Percentiles rank a stretch among this genome's conserved stretches.
Conservation (phyloP, 1,139 yeast species). For the Protomyces pachydermus region DNA sequence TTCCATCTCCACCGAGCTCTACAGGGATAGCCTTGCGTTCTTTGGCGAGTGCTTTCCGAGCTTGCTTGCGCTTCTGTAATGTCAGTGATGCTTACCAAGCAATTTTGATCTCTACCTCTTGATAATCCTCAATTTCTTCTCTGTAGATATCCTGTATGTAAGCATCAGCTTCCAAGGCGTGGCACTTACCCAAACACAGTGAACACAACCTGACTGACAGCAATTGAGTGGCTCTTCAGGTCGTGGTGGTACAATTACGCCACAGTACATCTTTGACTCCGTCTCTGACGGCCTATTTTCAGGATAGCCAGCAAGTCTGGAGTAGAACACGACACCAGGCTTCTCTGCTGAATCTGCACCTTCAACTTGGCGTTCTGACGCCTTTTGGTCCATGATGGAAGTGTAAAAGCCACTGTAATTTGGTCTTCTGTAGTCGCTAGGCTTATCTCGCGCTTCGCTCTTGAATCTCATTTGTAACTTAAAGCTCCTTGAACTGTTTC, state of each 20-base stretch:
- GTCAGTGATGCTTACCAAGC: neutral
- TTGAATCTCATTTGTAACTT: neutral
- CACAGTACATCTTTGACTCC: conserved; percentile 12
- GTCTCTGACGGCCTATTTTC: conserved; percentile 14
- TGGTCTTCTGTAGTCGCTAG: conserved; percentile 11
- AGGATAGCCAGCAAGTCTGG: conserved; percentile 23
- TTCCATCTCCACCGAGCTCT: conserved; percentile 19
- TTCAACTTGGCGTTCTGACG: neutral
- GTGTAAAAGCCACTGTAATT: conserved; percentile 21
- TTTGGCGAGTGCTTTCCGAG: conserved; percentile 5
- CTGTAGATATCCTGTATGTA: conserved; percentile 10
- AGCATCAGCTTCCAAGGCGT: neutral
- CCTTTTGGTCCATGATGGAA: conserved; percentile 10
- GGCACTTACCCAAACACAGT: conserved; percentile 12
- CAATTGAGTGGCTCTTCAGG: conserved; percentile 26
- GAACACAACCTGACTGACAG: conserved; percentile 26
- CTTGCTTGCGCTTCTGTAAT: conserved; percentile 8
- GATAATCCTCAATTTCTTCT: conserved; percentile 23
- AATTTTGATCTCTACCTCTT: neutral
- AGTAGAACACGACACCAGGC: conserved; percentile 15
- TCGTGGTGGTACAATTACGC: conserved; percentile 16
- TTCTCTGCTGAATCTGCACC: neutral
- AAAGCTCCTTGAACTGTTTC: too few relatives aligned
- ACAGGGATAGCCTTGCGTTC: conserved; percentile 4
- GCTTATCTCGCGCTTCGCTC: neutral